Conservation (phyloP, 306 rosid genomes). For the Morella rubra region DNA sequence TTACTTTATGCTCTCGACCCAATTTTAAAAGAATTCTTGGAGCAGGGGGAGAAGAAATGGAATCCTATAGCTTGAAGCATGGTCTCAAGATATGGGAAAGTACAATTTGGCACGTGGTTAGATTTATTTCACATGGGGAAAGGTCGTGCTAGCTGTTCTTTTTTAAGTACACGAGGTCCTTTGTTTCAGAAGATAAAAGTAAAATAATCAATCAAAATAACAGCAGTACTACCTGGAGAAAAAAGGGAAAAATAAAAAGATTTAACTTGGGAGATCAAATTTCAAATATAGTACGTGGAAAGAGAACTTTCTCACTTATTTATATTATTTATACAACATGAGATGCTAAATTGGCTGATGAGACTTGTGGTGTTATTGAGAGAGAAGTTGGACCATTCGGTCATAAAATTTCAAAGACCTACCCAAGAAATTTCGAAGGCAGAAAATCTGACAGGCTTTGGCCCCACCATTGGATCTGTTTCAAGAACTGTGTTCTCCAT, state of each 20-base stretch:
- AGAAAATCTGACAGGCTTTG: slow-evolving; percentile 9
- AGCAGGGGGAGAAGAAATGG: background rate
- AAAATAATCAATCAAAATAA: background rate
- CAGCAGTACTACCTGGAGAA: background rate
- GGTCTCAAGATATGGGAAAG: slow-evolving; percentile 18
- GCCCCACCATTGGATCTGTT: slow-evolving; percentile 6
- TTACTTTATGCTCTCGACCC: background rate
- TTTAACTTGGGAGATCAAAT: background rate
- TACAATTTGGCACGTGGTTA: slow-evolving; percentile 25
- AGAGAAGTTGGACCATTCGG: slow-evolving; percentile 17
- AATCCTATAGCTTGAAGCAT: background rate
- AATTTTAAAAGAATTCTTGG: background rate
- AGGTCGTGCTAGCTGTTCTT: background rate
- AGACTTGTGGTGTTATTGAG: background rate
- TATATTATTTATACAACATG: background rate
- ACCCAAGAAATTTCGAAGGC: background rate
- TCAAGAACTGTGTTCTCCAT: slow-evolving; percentile 15
- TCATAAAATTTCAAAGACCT: background rate
- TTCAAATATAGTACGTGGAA: background rate
- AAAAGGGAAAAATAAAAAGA: background rate
- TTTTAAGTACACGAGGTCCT: background rate
- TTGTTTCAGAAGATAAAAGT: slow-evolving; percentile 2
- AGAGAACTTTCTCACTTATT: background rate
- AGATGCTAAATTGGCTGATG: background rate
- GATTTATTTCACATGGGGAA: slow-evolving; percentile 13